phyloP scores from a whole-genome alignment of 805 yeast species.

The Saturnispora besseyi region DNA sequence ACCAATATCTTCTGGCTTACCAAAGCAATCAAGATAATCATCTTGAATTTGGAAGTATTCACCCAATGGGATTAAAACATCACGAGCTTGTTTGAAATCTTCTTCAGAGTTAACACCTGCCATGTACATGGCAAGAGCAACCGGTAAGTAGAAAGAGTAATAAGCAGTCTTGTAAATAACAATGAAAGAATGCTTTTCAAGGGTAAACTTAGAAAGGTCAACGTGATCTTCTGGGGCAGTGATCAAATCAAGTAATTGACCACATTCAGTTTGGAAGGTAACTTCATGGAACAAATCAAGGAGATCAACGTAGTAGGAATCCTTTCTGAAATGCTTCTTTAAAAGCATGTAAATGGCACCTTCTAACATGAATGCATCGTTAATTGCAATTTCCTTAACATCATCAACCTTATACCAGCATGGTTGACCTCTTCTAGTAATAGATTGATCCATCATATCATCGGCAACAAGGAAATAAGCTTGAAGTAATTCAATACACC shows the following conservation, averaged over 20 bases:
- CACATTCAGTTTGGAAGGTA: slow-evolving; percentile 95
- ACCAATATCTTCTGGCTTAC: slow-evolving; percentile 95
- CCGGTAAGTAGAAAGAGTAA: slow-evolving; percentile 95
- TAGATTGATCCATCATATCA: slow-evolving; percentile 95
- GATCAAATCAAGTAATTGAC: slow-evolving; percentile 89
- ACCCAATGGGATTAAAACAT: slow-evolving; percentile 87
- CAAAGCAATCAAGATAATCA: slow-evolving; percentile 93
- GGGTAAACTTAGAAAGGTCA: slow-evolving; percentile 77
- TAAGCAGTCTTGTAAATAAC: slow-evolving; percentile 96
- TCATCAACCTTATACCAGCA: slow-evolving; percentile 85
- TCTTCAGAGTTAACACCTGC: slow-evolving; percentile 63
- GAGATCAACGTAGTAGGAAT: slow-evolving; percentile 77
- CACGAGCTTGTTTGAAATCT: slow-evolving; percentile 82
- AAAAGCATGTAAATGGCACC: slow-evolving; percentile 84
- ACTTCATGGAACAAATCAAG: slow-evolving; percentile 94
- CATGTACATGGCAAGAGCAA: slow-evolving; percentile 91
- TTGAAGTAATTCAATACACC: slow-evolving; percentile 91
- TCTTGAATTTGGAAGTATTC: slow-evolving; percentile 99
- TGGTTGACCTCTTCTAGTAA: slow-evolving; percentile 97
- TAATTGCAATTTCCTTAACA: slow-evolving; percentile 91
- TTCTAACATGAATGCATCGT: slow-evolving; percentile 95
- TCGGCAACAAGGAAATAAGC: slow-evolving; percentile 97
- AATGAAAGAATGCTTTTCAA: slow-evolving; percentile 87
- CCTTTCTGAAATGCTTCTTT: slow-evolving; percentile 80
- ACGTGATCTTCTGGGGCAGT: slow-evolving; percentile 97